Evolutionary conservation across 495 filamentous ascomycete species (phyloP).

Genomic region (Trichoderma virens): DNA sequence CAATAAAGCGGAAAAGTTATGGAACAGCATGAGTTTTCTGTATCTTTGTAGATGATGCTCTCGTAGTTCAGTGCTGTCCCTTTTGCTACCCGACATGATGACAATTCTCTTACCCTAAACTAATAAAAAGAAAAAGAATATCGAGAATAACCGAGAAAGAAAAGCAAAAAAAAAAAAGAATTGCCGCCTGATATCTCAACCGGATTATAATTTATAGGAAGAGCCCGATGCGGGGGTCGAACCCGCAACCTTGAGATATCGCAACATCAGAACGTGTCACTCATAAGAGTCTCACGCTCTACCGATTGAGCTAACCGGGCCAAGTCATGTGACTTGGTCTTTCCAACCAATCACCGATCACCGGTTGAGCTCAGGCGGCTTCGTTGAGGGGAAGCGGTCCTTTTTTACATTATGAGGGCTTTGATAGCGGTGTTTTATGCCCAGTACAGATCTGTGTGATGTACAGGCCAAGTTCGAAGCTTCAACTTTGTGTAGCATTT

Average conservation of each 20-base stretch:
- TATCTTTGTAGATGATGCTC: too few species aligned
- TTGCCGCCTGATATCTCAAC: neutral
- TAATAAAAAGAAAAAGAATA: neutral
- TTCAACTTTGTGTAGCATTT: too few species aligned
- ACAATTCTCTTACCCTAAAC: too few species aligned
- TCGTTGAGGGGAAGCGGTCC: neutral
- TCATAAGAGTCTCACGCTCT: constrained; percentile 77
- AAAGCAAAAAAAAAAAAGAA: neutral
- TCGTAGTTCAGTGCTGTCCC: too few species aligned
- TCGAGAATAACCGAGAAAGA: constrained; percentile 19
- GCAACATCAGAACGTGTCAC: neutral
- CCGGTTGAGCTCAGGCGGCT: neutral
- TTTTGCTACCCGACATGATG: too few species aligned
- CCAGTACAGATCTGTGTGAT: too few species aligned
- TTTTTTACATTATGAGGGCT: too few species aligned
- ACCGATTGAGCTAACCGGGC: constrained; percentile 69
- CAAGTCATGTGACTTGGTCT: neutral
- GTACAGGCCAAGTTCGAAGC: too few species aligned
- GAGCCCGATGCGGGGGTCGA: constrained; percentile 36
- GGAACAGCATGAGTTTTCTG: too few species aligned
- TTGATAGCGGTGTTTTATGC: too few species aligned
- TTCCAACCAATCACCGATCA: neutral
- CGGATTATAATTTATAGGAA: constrained; percentile 5
- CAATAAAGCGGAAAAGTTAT: too few species aligned
- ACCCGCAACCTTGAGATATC: constrained; percentile 21